Conservation (phyloP, 345 rosid species). For the Salix udensis region DNA sequence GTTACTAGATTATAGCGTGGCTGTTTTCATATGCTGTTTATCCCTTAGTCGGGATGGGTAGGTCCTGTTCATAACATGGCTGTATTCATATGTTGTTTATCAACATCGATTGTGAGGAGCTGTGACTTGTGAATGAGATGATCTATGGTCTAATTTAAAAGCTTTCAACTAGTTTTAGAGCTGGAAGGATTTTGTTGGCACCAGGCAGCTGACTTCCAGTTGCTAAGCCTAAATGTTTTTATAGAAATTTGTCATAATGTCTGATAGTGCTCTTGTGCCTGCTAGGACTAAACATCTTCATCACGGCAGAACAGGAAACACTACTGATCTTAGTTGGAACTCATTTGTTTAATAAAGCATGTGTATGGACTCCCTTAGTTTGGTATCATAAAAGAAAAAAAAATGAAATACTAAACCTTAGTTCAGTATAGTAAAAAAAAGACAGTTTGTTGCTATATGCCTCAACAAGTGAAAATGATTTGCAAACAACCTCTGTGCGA, state of each 20-base stretch:
- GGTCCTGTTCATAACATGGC: neutral
- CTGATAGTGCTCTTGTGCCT: neutral
- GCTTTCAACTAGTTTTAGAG: neutral
- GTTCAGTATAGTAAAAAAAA: neutral
- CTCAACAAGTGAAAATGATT: neutral
- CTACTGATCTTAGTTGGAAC: neutral
- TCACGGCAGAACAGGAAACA: neutral
- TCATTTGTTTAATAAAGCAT: neutral
- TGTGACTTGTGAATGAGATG: slow-evolving; percentile 4
- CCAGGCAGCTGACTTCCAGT: slow-evolving; percentile 5
- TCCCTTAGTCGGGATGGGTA: too few species aligned
- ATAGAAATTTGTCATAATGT: neutral
- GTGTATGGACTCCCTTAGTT: neutral
- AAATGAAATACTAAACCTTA: neutral
- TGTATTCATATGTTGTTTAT: neutral
- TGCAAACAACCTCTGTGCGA: neutral
- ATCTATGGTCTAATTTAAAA: neutral
- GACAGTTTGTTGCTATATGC: neutral
- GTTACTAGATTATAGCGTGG: neutral
- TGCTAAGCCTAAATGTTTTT: neutral
- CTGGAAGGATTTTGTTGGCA: neutral
- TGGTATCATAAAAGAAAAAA: too few species aligned
- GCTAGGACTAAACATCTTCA: neutral
- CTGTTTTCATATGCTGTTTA: neutral
- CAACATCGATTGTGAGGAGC: neutral